phyloP scores from a whole-genome alignment of 495 filamentous ascomycete species.

The Hamigera avellanea region DNA sequence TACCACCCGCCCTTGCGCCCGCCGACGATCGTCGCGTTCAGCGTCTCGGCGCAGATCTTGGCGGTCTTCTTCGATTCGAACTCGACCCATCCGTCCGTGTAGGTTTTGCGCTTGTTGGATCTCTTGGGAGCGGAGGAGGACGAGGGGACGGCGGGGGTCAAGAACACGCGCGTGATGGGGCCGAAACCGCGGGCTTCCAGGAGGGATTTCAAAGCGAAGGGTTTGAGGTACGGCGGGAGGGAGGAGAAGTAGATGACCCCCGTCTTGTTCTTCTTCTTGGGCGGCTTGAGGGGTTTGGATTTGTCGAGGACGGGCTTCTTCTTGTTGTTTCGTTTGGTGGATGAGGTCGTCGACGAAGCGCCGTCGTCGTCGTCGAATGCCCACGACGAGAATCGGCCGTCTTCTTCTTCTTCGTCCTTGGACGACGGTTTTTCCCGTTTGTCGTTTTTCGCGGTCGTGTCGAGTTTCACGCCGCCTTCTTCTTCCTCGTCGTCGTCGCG shows the following conservation, averaged over 20 bases:
- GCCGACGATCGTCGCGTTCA: slow-evolving; percentile 75
- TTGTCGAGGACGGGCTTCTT: slow-evolving; percentile 3
- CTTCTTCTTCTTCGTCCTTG: slow-evolving; percentile 17
- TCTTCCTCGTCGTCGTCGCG: slow-evolving; percentile 16
- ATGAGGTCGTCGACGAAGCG: background rate
- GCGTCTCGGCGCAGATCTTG: slow-evolving; percentile 68
- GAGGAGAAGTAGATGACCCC: slow-evolving; percentile 86
- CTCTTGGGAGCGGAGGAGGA: slow-evolving; percentile 42
- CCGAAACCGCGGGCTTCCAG: slow-evolving; percentile 59
- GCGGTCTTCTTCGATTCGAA: slow-evolving; percentile 68
- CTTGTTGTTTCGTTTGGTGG: slow-evolving; percentile 1
- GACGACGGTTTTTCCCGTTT: background rate
- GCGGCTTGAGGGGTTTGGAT: slow-evolving; percentile 11
- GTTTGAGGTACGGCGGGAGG: slow-evolving; percentile 91
- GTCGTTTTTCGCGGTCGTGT: slow-evolving; percentile 2
- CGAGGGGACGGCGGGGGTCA: slow-evolving; percentile 65
- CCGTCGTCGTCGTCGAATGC: slow-evolving; percentile 4
- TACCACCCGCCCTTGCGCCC: slow-evolving; percentile 85
- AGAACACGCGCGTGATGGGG: slow-evolving; percentile 73
- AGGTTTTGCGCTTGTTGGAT: slow-evolving; percentile 79
- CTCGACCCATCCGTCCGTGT: slow-evolving; percentile 91
- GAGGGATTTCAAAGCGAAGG: slow-evolving; percentile 63
- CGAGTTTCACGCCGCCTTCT: background rate
- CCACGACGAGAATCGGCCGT: background rate
- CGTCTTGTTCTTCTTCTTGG: slow-evolving; percentile 36